Evolutionary conservation across 495 filamentous ascomycete genomes (phyloP).

Genomic region (Podospora bellae-mahoneyi): DNA sequence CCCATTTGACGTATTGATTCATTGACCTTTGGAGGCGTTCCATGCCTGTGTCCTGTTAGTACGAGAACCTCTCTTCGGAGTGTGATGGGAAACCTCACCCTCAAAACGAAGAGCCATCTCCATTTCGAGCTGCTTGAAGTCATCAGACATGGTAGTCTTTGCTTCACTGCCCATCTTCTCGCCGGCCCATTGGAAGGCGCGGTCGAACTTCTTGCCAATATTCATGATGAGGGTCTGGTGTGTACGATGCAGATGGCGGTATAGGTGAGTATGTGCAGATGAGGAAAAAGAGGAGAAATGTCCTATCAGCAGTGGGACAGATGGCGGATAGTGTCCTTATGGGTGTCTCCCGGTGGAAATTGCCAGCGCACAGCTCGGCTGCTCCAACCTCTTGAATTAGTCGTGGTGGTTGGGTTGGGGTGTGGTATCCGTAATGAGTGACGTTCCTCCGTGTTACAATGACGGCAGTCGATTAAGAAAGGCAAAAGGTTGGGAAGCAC

Average conservation of each 20-base stretch:
- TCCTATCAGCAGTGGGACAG: background rate
- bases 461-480: background rate
- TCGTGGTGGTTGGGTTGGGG: constrained; percentile 18
- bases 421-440: constrained; percentile 11
- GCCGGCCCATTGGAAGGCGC: constrained; percentile 97
- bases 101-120: constrained; percentile 93
- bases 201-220: constrained; percentile 92
- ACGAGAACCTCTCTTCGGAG: background rate
- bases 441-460: constrained; percentile 15
- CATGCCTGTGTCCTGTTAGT: constrained; percentile 58
- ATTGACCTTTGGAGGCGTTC: constrained; percentile 88
- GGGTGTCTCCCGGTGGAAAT: background rate
- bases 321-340: constrained; percentile 15
- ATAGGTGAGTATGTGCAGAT: background rate
- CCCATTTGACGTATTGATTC: constrained; percentile 83
- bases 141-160: constrained; percentile 83
- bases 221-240: constrained; percentile 58
- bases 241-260: background rate
- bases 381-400: constrained; percentile 23
- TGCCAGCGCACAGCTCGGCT: constrained; percentile 17
- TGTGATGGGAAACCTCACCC: constrained; percentile 51
- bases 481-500: constrained; percentile 4
- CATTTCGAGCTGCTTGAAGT: constrained; percentile 88
- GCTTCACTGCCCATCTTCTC: constrained; percentile 94
- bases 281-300: background rate